phyloP scores from a whole-genome alignment of 495 filamentous ascomycete genomes.

The Xylaria palmicola region DNA sequence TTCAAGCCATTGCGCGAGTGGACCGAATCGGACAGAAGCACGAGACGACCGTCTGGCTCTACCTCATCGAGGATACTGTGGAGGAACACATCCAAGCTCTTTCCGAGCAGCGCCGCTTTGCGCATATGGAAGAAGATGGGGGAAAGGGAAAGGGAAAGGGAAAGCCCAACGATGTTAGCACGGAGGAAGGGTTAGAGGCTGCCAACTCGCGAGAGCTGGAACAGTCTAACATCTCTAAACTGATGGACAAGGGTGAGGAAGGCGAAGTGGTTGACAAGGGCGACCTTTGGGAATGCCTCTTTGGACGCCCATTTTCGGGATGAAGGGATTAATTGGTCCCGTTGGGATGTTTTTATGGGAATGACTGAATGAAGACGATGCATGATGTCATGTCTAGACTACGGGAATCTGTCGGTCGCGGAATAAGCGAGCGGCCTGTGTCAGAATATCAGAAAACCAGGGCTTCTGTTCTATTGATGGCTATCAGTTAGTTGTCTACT shows the following conservation, averaged over 20 bases:
- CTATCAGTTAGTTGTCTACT: no score
- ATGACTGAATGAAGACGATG: no score
- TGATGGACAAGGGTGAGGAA: constrained; percentile 66
- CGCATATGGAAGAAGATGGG: constrained; percentile 60
- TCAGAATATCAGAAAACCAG: no score
- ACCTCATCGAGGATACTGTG: constrained; percentile 82
- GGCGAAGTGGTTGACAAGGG: constrained; percentile 78
- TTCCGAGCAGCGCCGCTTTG: constrained; percentile 71
- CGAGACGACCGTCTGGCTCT: constrained; percentile 92
- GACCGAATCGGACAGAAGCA: constrained; percentile 89
- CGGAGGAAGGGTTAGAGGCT: constrained; percentile 35
- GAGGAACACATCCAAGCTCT: constrained; percentile 88
- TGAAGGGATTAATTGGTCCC: no score
- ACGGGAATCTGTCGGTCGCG: no score
- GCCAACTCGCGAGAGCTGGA: constrained; percentile 84
- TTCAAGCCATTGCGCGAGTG: constrained; percentile 91
- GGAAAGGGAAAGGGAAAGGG: constrained; percentile 36
- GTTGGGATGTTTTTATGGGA: no score
- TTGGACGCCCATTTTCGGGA: constrained; percentile 55
- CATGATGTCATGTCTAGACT: no score
- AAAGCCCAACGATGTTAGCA: no score
- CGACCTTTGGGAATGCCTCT: constrained; percentile 89
- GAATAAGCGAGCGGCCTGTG: no score
- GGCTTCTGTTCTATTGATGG: no score
- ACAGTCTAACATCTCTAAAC: constrained; percentile 58